Evolutionary conservation across 1,284 basidiomycete genomes (phyloP).

Genomic region (Cutaneotrichosporon dermatis): DNA sequence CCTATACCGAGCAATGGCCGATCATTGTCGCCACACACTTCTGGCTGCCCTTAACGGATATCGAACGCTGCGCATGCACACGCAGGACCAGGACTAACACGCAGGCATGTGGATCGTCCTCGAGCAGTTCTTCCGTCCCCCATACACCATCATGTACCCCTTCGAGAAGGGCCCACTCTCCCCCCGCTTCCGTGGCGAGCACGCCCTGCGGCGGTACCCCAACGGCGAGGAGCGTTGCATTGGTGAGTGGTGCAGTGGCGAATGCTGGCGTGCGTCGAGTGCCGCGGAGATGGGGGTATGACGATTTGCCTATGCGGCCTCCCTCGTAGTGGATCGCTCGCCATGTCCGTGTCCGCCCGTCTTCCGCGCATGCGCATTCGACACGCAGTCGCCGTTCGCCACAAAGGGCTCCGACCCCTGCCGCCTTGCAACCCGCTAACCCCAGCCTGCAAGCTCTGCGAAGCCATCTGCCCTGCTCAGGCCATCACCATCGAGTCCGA

Average conservation of each 20-base stretch:
- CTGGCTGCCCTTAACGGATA: no score
- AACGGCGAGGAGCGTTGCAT: conserved; percentile 99
- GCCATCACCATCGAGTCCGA: conserved; percentile 99
- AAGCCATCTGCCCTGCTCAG: conserved; percentile 98
- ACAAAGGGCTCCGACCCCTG: no score
- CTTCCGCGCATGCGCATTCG: no score
- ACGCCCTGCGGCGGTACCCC: conserved; percentile 95
- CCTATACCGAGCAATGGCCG: no score
- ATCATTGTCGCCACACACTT: no score
- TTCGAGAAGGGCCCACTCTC: conserved; percentile 98
- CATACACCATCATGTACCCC: conserved; percentile 85
- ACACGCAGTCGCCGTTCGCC: no score
- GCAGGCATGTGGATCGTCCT: conserved; percentile 98
- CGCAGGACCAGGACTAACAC: neutral
- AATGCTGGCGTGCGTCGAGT: no score
- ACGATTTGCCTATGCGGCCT: no score
- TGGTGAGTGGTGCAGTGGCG: conserved; percentile 54
- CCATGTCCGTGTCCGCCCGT: no score
- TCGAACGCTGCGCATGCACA: no score
- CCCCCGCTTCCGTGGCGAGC: conserved; percentile 97
- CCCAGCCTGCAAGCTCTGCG: conserved; percentile 95
- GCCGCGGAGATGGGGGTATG: no score
- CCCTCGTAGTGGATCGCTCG: no score
- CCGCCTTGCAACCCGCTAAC: neutral
- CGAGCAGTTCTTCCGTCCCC: conserved; percentile 94